Base-by-base conservation (phyloP, 495 filamentous ascomycete species). In the Endocarpon pusillum region DNA sequence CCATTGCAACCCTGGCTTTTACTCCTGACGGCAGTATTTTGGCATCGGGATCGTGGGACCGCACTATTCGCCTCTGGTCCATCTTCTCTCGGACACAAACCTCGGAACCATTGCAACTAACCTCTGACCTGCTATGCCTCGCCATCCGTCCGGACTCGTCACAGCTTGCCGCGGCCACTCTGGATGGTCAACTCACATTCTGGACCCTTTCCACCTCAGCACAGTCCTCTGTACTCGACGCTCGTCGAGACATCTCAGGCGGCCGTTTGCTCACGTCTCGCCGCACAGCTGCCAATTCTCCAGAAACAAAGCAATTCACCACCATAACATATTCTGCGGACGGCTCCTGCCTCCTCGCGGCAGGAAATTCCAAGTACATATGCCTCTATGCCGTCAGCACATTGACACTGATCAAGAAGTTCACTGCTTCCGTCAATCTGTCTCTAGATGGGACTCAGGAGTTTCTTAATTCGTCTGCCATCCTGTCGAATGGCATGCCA, bases 371-470 rank as follows among this genome's bases (percentile, higher is more conserved):
- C 70, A 97, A 94, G 58, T 94, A 83, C 48, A 92, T 97, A 19
- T 96, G 91, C 48, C 60, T 97, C 35, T 97, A 97, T 53, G 84
- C 89, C 32, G 81, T 89, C 16, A 67, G 67, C 27, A 87, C 85
- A 3, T 83, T 85, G 45, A 80, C 81, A 3, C 61, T 97, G n/a
- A 58, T 94, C 35, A 92, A 87, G 44, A 93, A 93, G 42, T 96
- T 75, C 47, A 93, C 86, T 1, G 83, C 94, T 37, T 89, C 81
- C 26, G 71, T 91, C 50, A 97, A 97, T 51, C 66, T 92, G 2
- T 87, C 85, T 11, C 64, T 97, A 3, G 85, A 94, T 18, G 89
- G 89, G 8, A 96, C 91, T 1, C 87, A 94, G 45, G 89, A 96
- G 54, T 89, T 85, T 59, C 69, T 97, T 29, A 94, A 93, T 63